Evolutionary conservation across 352 stramenopile species (phyloP).

Genomic region (Phytophthora agathidicida): DNA sequence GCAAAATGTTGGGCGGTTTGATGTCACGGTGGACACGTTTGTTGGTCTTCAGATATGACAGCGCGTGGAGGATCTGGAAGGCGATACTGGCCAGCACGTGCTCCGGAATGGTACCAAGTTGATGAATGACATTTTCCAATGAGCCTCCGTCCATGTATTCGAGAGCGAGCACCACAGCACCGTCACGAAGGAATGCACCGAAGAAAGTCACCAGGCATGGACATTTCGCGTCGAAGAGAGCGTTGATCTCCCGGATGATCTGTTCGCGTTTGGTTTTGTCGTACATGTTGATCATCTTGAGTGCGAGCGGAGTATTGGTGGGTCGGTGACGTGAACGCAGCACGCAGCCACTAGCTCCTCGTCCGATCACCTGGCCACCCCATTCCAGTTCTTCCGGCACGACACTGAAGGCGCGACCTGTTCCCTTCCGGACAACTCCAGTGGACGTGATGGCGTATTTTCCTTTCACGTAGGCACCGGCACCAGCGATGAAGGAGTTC

Average conservation of each 20-base stretch:
- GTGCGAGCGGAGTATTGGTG: slow-evolving; percentile 77
- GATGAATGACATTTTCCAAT: slow-evolving; percentile 87
- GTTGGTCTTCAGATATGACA: slow-evolving; percentile 95
- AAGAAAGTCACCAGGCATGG: slow-evolving; percentile 91
- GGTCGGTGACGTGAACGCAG: slow-evolving; percentile 69
- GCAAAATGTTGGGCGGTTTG: slow-evolving; percentile 96
- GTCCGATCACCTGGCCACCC: slow-evolving; percentile 74
- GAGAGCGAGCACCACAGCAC: slow-evolving; percentile 89
- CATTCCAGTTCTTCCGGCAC: slow-evolving; percentile 82
- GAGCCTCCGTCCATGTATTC: slow-evolving; percentile 95
- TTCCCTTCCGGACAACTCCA: slow-evolving; percentile 80
- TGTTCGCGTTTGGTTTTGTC: slow-evolving; percentile 88
- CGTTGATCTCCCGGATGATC: slow-evolving; percentile 90
- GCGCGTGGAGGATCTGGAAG: slow-evolving; percentile 94
- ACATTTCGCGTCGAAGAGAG: slow-evolving; percentile 84
- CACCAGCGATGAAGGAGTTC: slow-evolving; percentile 78
- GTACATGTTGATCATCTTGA: slow-evolving; percentile 92
- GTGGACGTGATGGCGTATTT: slow-evolving; percentile 83
- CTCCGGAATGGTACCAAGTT: slow-evolving; percentile 88
- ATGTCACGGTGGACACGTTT: slow-evolving; percentile 94
- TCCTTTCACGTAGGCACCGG: slow-evolving; percentile 79
- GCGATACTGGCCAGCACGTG: slow-evolving; percentile 88
- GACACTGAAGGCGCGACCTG: slow-evolving; percentile 80
- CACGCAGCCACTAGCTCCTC: slow-evolving; percentile 73
- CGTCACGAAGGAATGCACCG: slow-evolving; percentile 89